Percentiles rank a stretch among this genome's conserved stretches.
Evolutionary conservation across 257 asterid species (phyloP).

Genomic region (Nicotiana tabacum): DNA sequence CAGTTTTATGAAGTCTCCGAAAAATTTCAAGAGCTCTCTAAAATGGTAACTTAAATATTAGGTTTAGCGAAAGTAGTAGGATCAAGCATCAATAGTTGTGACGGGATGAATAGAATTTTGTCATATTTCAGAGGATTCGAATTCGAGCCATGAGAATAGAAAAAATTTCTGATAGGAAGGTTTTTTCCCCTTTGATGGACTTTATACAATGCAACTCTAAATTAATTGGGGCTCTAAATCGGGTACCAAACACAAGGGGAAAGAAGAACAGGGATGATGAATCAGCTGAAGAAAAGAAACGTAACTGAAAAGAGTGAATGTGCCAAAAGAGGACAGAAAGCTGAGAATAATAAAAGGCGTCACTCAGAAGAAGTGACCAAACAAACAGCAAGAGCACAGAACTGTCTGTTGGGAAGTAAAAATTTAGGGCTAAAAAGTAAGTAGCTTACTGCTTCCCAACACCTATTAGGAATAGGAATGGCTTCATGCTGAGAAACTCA

Average conservation of each 20-base stretch:
- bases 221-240: too few species aligned
- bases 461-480: not conserved
- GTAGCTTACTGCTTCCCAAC: constrained; percentile 10
- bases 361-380: constrained; percentile 5
- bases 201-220: too few species aligned
- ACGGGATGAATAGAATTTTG: too few species aligned
- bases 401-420: constrained; percentile 18
- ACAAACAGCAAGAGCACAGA: not conserved
- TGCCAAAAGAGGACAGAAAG: not conserved
- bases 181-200: too few species aligned
- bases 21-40: not conserved
- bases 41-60: not conserved
- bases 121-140: too few species aligned
- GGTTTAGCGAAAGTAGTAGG: not conserved
- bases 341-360: constrained; percentile 3
- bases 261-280: not conserved
- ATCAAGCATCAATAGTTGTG: too few species aligned
- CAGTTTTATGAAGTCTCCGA: not conserved
- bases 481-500: constrained; percentile 12
- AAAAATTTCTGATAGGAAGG: too few species aligned
- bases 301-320: not conserved
- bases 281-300: not conserved
- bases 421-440: constrained; percentile 13
- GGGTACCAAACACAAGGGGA: not conserved
- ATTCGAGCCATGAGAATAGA: too few species aligned